Conservation (phyloP, 305 asterid species). For the Solanum hybrid region DNA sequence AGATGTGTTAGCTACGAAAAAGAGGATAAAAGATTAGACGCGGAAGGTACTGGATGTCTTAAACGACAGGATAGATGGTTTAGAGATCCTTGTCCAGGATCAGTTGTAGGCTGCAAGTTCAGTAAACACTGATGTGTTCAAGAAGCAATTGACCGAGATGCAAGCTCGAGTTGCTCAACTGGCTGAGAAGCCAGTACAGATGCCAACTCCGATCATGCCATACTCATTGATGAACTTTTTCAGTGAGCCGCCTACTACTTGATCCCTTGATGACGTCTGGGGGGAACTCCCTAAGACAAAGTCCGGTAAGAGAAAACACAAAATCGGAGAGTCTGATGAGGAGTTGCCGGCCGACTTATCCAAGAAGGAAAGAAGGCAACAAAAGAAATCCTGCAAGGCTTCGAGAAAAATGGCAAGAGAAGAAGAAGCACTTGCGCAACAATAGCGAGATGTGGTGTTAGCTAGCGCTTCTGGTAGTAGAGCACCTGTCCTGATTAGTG, state of each 20-base stretch:
- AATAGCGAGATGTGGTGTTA: neutral
- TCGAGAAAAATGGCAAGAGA: neutral
- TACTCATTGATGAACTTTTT: no score
- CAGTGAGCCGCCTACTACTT: neutral
- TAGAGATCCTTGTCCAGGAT: neutral
- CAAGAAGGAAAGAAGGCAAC: neutral
- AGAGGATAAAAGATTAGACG: no score
- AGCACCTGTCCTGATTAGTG: neutral
- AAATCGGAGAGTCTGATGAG: neutral
- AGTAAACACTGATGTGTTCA: neutral
- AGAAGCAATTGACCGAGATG: neutral
- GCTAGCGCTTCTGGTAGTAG: neutral
- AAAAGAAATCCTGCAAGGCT: neutral
- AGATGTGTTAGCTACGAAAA: no score
- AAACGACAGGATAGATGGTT: neutral
- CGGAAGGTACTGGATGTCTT: neutral
- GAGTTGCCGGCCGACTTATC: neutral
- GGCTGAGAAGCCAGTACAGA: neutral
- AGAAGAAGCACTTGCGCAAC: neutral
- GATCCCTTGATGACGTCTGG: neutral
- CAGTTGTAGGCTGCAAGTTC: neutral
- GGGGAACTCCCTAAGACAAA: neutral
- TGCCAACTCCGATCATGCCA: neutral
- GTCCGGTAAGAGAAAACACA: neutral
- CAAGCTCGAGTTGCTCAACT: neutral